phyloP scores from a whole-genome alignment of 75 land plant species.

The Sequoiadendron giganteum region DNA sequence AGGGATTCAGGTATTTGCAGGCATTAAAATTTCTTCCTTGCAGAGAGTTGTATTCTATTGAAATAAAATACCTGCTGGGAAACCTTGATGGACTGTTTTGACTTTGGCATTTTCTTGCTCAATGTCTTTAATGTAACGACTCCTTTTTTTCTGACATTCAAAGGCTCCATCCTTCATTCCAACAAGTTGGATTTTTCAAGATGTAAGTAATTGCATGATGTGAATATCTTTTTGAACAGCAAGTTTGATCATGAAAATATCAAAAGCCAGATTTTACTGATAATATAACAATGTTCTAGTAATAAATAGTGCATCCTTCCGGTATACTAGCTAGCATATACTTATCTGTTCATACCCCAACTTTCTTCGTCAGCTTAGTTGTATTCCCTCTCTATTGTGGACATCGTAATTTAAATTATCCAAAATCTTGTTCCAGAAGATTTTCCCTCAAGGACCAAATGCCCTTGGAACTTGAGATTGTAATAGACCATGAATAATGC shows the following conservation, averaged over 20 bases:
- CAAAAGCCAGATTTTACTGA: background rate
- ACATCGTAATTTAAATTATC: no score
- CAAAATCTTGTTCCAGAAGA: no score
- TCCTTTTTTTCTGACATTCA: background rate
- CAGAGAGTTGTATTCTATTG: slow-evolving; percentile 1
- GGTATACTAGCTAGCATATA: background rate
- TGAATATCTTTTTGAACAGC: background rate
- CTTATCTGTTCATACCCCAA: background rate
- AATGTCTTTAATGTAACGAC: background rate
- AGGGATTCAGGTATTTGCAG: background rate
- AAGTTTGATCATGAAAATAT: background rate
- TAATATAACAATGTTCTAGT: no score
- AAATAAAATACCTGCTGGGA: background rate
- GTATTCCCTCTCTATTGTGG: slow-evolving; percentile 8
- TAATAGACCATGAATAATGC: no score
- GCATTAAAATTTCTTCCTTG: background rate
- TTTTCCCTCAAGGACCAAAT: no score
- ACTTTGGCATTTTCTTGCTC: background rate
- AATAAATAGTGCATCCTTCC: no score
- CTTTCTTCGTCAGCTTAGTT: background rate
- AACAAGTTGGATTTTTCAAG: background rate
- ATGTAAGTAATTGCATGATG: background rate
- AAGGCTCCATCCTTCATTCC: background rate
- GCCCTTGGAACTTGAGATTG: no score
- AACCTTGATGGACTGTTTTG: background rate